These are phyloP conservation scores for Sordariomycetes sp. DNA, from an alignment of 2,329 filamentous ascomycete genomes.

Conservation along the genomic window DNA sequence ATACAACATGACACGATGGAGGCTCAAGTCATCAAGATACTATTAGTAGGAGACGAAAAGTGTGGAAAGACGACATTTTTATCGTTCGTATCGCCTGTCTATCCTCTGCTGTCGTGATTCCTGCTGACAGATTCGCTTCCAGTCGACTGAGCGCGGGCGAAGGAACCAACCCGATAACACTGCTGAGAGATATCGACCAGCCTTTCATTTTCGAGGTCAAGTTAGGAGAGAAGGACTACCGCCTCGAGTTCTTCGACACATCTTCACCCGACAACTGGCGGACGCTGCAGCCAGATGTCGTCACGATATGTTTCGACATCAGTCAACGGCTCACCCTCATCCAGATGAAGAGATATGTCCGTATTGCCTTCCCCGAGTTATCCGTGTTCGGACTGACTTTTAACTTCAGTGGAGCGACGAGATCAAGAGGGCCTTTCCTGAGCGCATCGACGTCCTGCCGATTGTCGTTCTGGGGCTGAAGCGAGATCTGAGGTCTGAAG, in stretches of 20 bases:
- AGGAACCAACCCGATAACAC: conserved; percentile 29
- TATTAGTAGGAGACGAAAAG: conserved; percentile 49
- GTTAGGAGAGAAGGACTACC: conserved; percentile 26
- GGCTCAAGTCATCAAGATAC: conserved; percentile 36
- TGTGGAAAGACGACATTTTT: conserved; percentile 54
- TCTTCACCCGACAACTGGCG: conserved; percentile 49
- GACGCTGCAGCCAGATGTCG: conserved; percentile 45
- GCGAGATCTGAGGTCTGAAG: conserved; percentile 47
- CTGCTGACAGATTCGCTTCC: too few relatives aligned
- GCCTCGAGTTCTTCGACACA: conserved; percentile 53
- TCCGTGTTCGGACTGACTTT: neutral
- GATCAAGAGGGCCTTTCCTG: conserved; percentile 38
- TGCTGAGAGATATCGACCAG: conserved; percentile 50
- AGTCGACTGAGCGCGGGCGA: conserved; percentile 44
- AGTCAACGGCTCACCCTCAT: conserved; percentile 47
- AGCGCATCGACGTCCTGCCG: conserved; percentile 37
- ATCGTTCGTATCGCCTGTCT: conserved; percentile 35
- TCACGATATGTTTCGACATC: conserved; percentile 54
- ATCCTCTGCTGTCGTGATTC: too few relatives aligned
- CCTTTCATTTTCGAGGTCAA: conserved; percentile 50
- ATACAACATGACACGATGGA: conserved; percentile 31
- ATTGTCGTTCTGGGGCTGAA: conserved; percentile 51
- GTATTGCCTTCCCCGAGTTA: conserved; percentile 12
- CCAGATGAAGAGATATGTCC: conserved; percentile 46
- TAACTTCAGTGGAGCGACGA: conserved; percentile 45